Conservation (phyloP, 2,329 filamentous ascomycete genomes). For the Monosporascus sp. region DNA sequence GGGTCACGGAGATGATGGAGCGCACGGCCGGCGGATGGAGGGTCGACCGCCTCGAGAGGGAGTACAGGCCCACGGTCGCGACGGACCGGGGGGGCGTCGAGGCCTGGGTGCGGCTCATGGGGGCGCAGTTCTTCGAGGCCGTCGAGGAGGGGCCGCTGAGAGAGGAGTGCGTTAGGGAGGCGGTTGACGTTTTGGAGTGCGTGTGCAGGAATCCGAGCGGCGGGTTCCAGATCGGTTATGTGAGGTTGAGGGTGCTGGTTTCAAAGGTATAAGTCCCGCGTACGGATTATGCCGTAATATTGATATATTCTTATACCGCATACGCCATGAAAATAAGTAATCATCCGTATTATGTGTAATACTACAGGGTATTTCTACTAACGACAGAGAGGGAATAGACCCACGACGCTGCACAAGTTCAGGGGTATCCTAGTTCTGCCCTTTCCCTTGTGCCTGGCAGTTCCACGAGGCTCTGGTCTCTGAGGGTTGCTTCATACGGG, state of each 20-base stretch:
- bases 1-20: slow-evolving; percentile 43
- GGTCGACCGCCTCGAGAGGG: slow-evolving; percentile 52
- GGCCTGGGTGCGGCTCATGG: slow-evolving; percentile 64
- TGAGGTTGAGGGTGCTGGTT: slow-evolving; percentile 46
- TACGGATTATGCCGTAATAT: too few relatives aligned
- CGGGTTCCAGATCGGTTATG: slow-evolving; percentile 50
- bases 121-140: slow-evolving; percentile 51
- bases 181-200: slow-evolving; percentile 48
- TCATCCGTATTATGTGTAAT: too few relatives aligned
- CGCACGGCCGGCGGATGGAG: slow-evolving; percentile 41
- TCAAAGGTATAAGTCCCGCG: slow-evolving; percentile 27
- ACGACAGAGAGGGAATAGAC: too few relatives aligned
- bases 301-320: too few relatives aligned
- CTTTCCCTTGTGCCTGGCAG: too few relatives aligned
- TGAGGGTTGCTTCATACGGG: too few relatives aligned
- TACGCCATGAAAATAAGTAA: too few relatives aligned
- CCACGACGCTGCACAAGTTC: too few relatives aligned
- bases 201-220: slow-evolving; percentile 54
- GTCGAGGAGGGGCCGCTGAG: slow-evolving; percentile 41
- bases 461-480: too few relatives aligned
- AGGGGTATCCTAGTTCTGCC: too few relatives aligned
- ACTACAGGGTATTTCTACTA: too few relatives aligned
- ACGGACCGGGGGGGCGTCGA: slow-evolving; percentile 53
- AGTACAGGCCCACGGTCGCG: slow-evolving; percentile 59
- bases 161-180: slow-evolving; percentile 50